These are phyloP conservation scores for Iberis pinnata DNA, from an alignment of 345 rosid genomes.

Conservation along the genomic window DNA sequence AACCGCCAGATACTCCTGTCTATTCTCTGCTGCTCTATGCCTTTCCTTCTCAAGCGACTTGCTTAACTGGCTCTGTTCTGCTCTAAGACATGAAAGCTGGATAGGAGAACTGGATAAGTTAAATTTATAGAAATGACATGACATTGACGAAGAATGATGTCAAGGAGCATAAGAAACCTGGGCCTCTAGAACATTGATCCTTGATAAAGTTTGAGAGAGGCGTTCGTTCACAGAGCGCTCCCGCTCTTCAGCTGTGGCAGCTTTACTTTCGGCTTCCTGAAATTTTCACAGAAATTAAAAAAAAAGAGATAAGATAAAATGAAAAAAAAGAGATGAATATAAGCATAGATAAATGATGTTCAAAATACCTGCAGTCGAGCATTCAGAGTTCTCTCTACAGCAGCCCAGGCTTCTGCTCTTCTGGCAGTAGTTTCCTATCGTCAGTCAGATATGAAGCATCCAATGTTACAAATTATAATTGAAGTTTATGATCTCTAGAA, in stretches of 20 bases:
- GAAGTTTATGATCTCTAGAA: slow-evolving; percentile 8
- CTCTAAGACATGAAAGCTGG: slow-evolving; percentile 94
- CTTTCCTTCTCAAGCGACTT: slow-evolving; percentile 97
- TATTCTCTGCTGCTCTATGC: slow-evolving; percentile 92
- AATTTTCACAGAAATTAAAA: slow-evolving; percentile 13
- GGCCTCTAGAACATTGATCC: slow-evolving; percentile 97
- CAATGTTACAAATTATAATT: slow-evolving; percentile 1
- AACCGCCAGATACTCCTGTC: slow-evolving; percentile 93
- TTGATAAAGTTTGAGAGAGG: slow-evolving; percentile 85
- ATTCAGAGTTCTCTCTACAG: slow-evolving; percentile 87
- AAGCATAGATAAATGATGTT: slow-evolving; percentile 13
- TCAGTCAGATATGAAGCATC: slow-evolving; percentile 23
- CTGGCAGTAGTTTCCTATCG: slow-evolving; percentile 77
- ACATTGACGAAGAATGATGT: slow-evolving; percentile 11
- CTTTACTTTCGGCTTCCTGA: slow-evolving; percentile 92
- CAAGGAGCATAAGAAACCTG: slow-evolving; percentile 48
- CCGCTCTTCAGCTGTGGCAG: slow-evolving; percentile 91
- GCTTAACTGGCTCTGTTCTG: slow-evolving; percentile 86
- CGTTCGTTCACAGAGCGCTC: slow-evolving; percentile 88
- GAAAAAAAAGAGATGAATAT: slow-evolving; percentile 1
- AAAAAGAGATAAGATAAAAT: slow-evolving; percentile 3
- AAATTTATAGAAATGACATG: slow-evolving; percentile 12
- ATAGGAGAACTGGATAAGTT: slow-evolving; percentile 32
- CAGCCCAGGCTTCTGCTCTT: slow-evolving; percentile 96
- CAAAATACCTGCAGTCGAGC: slow-evolving; percentile 74